A percentile compares a stretch with the other conserved stretches of the same genome.
Conservation (phyloP, 441 rosid genomes). For the Capsella rubella region DNA sequence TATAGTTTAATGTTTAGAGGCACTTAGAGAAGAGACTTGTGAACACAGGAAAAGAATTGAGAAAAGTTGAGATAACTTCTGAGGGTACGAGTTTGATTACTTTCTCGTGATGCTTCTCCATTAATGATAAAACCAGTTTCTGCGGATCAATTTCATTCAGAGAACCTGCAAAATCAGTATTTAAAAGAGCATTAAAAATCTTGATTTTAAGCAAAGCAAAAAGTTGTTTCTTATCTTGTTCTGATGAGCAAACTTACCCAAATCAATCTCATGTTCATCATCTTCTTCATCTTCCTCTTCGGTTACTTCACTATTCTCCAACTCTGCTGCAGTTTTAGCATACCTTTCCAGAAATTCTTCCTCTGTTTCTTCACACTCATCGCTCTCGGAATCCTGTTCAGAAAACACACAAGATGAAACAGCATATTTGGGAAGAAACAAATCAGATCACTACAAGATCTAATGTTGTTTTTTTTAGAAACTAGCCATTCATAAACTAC, state of each 20-base stretch:
- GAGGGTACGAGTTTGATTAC: slow-evolving; percentile 55
- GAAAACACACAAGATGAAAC: slow-evolving; percentile 16
- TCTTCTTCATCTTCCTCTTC: slow-evolving; percentile 81
- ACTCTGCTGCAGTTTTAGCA: slow-evolving; percentile 75
- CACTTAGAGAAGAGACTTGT: slow-evolving; percentile 44
- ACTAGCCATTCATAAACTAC: neutral
- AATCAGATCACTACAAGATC: slow-evolving; percentile 13
- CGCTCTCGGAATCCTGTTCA: slow-evolving; percentile 78
- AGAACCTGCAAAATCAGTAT: slow-evolving; percentile 52
- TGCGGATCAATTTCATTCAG: slow-evolving; percentile 60
- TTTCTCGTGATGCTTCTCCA: slow-evolving; percentile 56
- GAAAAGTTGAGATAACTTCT: slow-evolving; percentile 52
- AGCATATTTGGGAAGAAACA: slow-evolving; percentile 22
- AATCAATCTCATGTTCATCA: slow-evolving; percentile 65
- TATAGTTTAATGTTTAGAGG: slow-evolving; percentile 11
- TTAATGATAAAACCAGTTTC: slow-evolving; percentile 53
- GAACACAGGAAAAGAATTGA: slow-evolving; percentile 55
- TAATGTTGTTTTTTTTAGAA: slow-evolving; percentile 19
- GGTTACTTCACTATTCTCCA: slow-evolving; percentile 54
- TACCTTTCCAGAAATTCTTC: slow-evolving; percentile 87
- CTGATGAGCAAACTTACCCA: slow-evolving; percentile 56
- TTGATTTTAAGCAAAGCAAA: neutral
- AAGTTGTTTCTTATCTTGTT: slow-evolving; percentile 14
- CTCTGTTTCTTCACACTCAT: slow-evolving; percentile 82
- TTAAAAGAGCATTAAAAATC: neutral